Evolutionary conservation across 129 eudicot genomes (phyloP), one percentile per base, ranked within the genome.

Genomic region (Scalesia atractyloides): DNA sequence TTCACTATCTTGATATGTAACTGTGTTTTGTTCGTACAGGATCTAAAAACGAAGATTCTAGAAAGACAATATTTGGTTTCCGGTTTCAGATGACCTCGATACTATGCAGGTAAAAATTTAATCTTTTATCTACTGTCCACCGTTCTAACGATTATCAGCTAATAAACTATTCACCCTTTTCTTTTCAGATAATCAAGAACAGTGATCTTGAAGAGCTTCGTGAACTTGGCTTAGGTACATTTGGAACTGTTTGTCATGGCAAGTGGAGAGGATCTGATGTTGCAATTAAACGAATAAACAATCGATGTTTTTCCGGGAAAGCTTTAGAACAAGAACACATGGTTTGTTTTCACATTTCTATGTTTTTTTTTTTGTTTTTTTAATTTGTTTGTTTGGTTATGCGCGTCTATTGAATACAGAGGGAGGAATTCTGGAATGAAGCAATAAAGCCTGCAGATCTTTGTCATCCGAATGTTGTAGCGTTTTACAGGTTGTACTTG

Each of bases 221-320:
- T 12, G 98, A 93, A 71, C 77, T 93, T 81, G 98, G 98, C 60
- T 89, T 92, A 19, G 97, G 98, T 53, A 93, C 98, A 48, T 89
- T 85, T 81, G 98, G 98, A 60, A 93, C 98, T 48, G 98, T 93
- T 51, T 93, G 87, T 83, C 95, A 93, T 69, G 98, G 98, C 13
- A 93, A 89, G 72, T 93, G 98, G 98, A 93, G 98, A 80, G 98
- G 98, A 8, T 84, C 92, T 13, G 98, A 89, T 67, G 96, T 93
- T 46, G 98, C 98, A 18, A 93, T 93, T 5, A 93, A 93, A 68
- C 84, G 98, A 19, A 93, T 93, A 41, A 93, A 87, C 41, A 90
- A 93, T 34, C 70, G 98, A 69, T 93, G 98, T 75, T 93, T 93
- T 78, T 79, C 96, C 26, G 98, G 95, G 60, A 89, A 87, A 82